Evolutionary conservation across 2,329 filamentous ascomycete species (phyloP), one percentile per base, ranked within the genome.

Genomic region (Xylariomycetidae sp.): DNA sequence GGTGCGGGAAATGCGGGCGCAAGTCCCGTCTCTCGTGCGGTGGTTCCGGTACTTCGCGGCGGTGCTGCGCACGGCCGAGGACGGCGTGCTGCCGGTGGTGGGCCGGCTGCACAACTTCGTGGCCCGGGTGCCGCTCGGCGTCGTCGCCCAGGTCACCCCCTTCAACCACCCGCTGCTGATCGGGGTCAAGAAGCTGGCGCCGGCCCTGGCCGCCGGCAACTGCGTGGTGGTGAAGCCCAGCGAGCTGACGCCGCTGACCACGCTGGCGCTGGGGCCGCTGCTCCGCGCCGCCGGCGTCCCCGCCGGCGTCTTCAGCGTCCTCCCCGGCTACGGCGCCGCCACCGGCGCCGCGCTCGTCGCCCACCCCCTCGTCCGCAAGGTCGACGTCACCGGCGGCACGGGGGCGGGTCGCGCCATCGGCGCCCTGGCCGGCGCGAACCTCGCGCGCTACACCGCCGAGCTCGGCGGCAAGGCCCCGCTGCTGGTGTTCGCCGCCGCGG

Each of bases 381-480:
- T 87, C 36, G 82, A 84, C 45, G 79, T 88, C 48, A 87, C 82
- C 23, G 82, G 83, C 26, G 82, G 80, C n/a, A 86, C 82, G 15
- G 61, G 64, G n/a, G 77, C 82, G 13, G 82, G 81, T 5, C 68
- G 77, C 37, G 72, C 74, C 22, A 83, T 87, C 48, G 79, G 83
- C 42, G 67, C 76, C 26, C 69, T 81, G 25, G 79, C 74, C 17
- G 73, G 76, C 25, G 71, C 68, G 42, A 85, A 85, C 58, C 59
- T 85, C 46, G 79, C 81, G 52, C 74, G 77, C 48, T 79, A 79
- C 46, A 85, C 79, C 23, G 76, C 83, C 17, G 80, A 85, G 61
- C 70, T 85, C 17, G 81, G 81, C 6, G 79, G 83, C 51, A 84
- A 85, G 64, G 76, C 74, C 28, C 81, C 81, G 14, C 68, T 83